Percentiles rank a stretch among this genome's conserved stretches.
These are phyloP conservation scores for Eucalyptus cloeziana DNA, from an alignment of 345 rosid species.

Conservation along the genomic window DNA sequence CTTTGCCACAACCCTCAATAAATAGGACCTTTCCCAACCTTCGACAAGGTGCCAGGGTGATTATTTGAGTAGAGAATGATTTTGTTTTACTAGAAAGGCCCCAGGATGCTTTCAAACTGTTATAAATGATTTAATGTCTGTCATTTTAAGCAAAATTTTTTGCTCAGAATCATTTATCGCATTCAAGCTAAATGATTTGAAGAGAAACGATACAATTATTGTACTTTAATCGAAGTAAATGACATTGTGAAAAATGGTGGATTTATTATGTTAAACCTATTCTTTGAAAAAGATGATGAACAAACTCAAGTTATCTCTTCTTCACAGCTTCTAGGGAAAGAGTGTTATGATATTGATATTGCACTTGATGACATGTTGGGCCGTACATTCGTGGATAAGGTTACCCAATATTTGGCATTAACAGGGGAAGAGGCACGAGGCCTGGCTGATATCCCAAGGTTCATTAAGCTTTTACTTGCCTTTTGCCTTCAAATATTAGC, in stretches of 20 bases:
- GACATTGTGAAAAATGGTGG: neutral
- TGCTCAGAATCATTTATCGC: neutral
- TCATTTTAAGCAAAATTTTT: neutral
- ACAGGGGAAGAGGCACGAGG: constrained; percentile 39
- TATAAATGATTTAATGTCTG: neutral
- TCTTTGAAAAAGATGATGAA: neutral
- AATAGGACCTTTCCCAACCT: neutral
- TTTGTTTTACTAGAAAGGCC: neutral
- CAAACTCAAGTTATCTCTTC: neutral
- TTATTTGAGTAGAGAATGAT: neutral
- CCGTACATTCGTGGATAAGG: constrained; percentile 61
- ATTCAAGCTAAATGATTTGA: neutral
- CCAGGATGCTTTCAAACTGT: neutral
- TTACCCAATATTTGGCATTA: constrained; percentile 44
- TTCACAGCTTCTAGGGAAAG: constrained; percentile 74
- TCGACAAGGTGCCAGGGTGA: neutral
- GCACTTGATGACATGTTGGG: constrained; percentile 84
- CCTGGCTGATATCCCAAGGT: neutral
- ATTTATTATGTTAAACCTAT: neutral
- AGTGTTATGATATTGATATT: constrained; percentile 56
- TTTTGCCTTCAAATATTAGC: neutral
- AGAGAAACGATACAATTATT: neutral
- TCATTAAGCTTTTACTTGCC: neutral
- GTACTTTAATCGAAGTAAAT: neutral
- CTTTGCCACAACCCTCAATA: neutral